phyloP scores from a whole-genome alignment of 2,329 filamentous ascomycete species.

The Sordariomycetes sp. region DNA sequence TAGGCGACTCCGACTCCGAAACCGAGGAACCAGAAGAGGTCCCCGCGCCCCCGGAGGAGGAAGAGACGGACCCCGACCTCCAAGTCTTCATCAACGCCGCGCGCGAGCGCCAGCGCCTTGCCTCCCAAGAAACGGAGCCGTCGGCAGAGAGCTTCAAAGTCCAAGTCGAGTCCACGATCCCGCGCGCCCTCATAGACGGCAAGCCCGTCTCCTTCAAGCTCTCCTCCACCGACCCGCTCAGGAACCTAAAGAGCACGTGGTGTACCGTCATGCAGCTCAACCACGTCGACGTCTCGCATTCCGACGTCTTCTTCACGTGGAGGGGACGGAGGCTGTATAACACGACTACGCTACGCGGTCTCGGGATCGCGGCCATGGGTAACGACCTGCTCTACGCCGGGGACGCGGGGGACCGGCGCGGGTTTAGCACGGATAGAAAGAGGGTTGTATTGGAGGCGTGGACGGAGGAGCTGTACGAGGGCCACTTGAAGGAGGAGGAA shows the following conservation, averaged over 20 bases:
- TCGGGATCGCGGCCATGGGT: constrained; percentile 41
- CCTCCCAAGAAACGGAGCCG: background rate
- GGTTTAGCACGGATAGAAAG: constrained; percentile 34
- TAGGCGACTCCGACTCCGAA: background rate
- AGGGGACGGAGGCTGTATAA: constrained; percentile 59
- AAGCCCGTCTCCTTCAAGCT: constrained; percentile 42
- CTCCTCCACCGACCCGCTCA: constrained; percentile 53
- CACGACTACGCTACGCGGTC: constrained; percentile 55
- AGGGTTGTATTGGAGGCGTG: constrained; percentile 67
- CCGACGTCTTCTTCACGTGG: constrained; percentile 66
- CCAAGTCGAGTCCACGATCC: constrained; percentile 41
- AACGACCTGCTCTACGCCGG: constrained; percentile 23
- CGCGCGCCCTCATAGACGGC: constrained; percentile 24
- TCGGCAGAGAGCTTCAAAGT: constrained; percentile 6
- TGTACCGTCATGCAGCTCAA: constrained; percentile 37
- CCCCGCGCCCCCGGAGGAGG: constrained; percentile 8
- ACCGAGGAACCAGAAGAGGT: constrained; percentile 15
- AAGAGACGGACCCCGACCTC: constrained; percentile 25
- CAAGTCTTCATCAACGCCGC: constrained; percentile 31
- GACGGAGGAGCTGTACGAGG: constrained; percentile 48
- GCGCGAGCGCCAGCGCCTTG: constrained; percentile 10
- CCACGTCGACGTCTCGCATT: constrained; percentile 20
- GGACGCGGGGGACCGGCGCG: constrained; percentile 20
- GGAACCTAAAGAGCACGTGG: constrained; percentile 58
- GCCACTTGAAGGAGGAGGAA: constrained; percentile 34